phyloP scores from a whole-genome alignment of 73 alveolate genomes.

The Diophrys appendiculata region DNA sequence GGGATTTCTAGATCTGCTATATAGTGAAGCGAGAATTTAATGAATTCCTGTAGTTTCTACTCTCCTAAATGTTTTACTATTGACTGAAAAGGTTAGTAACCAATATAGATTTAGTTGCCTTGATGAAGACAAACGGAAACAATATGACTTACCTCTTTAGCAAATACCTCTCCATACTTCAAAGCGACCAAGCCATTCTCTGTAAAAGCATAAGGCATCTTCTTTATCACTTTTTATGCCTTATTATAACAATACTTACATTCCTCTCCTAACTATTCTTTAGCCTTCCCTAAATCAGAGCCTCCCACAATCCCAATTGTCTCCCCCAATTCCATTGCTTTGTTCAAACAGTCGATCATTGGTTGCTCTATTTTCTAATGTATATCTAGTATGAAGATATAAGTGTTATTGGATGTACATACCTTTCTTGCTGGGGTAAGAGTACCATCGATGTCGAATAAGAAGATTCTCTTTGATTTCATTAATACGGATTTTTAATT shows the following conservation, averaged over 20 bases:
- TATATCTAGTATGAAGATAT: no score
- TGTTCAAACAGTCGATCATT: slow-evolving; percentile 82
- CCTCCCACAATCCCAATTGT: slow-evolving; percentile 96
- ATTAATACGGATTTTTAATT: no score
- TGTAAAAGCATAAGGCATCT: slow-evolving; percentile 77
- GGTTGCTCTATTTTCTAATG: slow-evolving; percentile 59
- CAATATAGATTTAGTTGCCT: no score
- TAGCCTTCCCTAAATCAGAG: slow-evolving; percentile 79
- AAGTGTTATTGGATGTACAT: no score
- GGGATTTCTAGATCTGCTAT: slow-evolving; percentile 94
- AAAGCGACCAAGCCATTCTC: slow-evolving; percentile 89
- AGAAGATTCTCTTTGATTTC: slow-evolving; percentile 70
- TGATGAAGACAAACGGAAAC: no score
- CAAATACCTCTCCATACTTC: slow-evolving; percentile 67
- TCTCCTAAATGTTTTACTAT: slow-evolving; percentile 75
- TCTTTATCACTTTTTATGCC: slow-evolving; percentile 18
- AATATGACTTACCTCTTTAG: no score
- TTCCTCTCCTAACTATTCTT: slow-evolving; percentile 80
- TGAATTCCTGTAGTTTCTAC: slow-evolving; percentile 71
- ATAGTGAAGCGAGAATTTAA: slow-evolving; percentile 84
- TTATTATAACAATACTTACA: slow-evolving; percentile 9
- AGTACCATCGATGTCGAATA: slow-evolving; percentile 97
- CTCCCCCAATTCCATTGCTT: slow-evolving; percentile 55
- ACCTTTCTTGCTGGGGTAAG: slow-evolving; percentile 84
- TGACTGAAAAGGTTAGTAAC: no score